A percentile compares a stretch with the other conserved stretches of the same genome.
Conservation (phyloP, 768 basidiomycete species). For the Podaxis pistillaris region DNA sequence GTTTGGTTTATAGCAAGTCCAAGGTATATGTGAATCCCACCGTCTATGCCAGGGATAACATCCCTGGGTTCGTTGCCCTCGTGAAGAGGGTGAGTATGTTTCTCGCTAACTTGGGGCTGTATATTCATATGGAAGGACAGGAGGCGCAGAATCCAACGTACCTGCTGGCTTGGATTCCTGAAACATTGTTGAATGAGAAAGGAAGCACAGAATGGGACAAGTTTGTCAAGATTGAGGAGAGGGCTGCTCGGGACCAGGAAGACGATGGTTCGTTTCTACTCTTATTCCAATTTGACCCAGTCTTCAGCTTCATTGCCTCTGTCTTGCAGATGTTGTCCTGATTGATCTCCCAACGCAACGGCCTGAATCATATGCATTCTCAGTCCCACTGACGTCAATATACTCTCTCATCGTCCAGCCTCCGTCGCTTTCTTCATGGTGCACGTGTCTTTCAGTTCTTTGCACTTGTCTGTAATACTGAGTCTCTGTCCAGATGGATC, state of each 20-base stretch:
- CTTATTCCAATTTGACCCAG: neutral
- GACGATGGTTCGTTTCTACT: conserved; percentile 58
- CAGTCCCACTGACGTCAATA: conserved; percentile 85
- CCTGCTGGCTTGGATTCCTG: conserved; percentile 92
- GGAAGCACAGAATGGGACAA: conserved; percentile 87
- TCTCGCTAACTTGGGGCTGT: conserved; percentile 1
- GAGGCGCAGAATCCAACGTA: conserved; percentile 75
- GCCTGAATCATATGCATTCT: conserved; percentile 93
- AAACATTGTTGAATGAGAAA: conserved; percentile 77
- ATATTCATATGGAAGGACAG: conserved; percentile 31
- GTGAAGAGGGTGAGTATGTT: conserved; percentile 76
- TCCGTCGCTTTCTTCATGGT: conserved; percentile 83
- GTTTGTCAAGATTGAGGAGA: conserved; percentile 82
- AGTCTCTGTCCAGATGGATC: conserved; percentile 63
- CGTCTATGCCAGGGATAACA: conserved; percentile 87
- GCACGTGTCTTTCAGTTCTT: conserved; percentile 37
- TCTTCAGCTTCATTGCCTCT: conserved; percentile 4
- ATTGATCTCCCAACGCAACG: conserved; percentile 82
- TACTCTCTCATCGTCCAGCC: conserved; percentile 87
- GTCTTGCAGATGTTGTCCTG: conserved; percentile 67
- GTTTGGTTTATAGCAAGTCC: conserved; percentile 86
- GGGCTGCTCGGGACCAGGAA: conserved; percentile 54
- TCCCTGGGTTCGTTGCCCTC: conserved; percentile 89
- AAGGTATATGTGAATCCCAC: conserved; percentile 97
- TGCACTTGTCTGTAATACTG: conserved; percentile 12